Percentiles rank a stretch among this genome's conserved stretches.
Evolutionary conservation across 2,329 filamentous ascomycete species (phyloP).

Genomic region (Periconia sp.): DNA sequence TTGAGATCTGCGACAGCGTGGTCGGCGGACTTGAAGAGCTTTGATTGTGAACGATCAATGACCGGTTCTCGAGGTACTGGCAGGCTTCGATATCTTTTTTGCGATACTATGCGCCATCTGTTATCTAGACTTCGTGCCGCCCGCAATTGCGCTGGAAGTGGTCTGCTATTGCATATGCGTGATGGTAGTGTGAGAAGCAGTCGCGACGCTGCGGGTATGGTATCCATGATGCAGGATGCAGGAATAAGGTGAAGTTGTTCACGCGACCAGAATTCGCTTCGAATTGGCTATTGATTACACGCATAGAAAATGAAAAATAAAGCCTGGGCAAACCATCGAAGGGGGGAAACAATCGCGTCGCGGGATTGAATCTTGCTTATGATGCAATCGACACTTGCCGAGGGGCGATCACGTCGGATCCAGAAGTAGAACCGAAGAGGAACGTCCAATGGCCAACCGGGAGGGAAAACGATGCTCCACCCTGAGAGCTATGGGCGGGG

Average conservation of each 20-base stretch:
- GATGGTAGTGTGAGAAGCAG: slow-evolving; percentile 31
- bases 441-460: background rate
- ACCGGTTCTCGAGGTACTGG: slow-evolving; percentile 25
- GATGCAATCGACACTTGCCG: slow-evolving; percentile 6
- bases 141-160: slow-evolving; percentile 31
- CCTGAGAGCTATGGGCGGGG: too few relatives aligned
- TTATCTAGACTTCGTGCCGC: slow-evolving; percentile 17
- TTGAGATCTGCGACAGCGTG: slow-evolving; percentile 42
- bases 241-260: too few relatives aligned
- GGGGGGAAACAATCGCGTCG: slow-evolving; percentile 5
- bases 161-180: slow-evolving; percentile 27
- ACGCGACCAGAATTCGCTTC: too few relatives aligned
- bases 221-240: slow-evolving; percentile 30
- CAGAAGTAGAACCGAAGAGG: slow-evolving; percentile 11
- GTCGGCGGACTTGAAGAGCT: slow-evolving; percentile 40
- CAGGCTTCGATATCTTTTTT: slow-evolving; percentile 25
- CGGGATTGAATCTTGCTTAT: slow-evolving; percentile 1
- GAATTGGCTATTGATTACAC: background rate
- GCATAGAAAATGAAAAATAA: background rate
- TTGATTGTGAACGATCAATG: slow-evolving; percentile 39
- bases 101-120: slow-evolving; percentile 25
- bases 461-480: background rate
- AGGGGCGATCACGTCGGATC: background rate
- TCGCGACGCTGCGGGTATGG: slow-evolving; percentile 29
- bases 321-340: slow-evolving; percentile 3